Evolutionary conservation across 2,329 filamentous ascomycete species (phyloP).

Genomic region (Pezicula carpinea): DNA sequence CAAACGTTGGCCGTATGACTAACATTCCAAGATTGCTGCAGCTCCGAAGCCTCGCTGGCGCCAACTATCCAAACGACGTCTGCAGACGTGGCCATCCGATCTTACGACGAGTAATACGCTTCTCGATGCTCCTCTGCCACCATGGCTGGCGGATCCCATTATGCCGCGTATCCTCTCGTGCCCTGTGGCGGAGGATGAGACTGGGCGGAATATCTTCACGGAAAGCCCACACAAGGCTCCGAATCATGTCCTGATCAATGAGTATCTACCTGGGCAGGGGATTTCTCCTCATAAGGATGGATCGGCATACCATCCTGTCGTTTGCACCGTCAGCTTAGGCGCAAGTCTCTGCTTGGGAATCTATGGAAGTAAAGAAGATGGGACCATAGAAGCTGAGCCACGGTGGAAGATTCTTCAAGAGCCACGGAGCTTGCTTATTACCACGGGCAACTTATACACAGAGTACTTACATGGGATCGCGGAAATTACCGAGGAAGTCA

Average conservation of each 20-base stretch:
- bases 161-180: slow-evolving; percentile 55
- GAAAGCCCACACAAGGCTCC: slow-evolving; percentile 69
- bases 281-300: slow-evolving; percentile 98
- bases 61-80: slow-evolving; percentile 76
- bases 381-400: slow-evolving; percentile 48
- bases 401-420: slow-evolving; percentile 70
- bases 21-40: slow-evolving; percentile 41
- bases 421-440: slow-evolving; percentile 74
- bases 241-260: slow-evolving; percentile 92
- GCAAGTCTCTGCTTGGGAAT: slow-evolving; percentile 74
- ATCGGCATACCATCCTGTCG: slow-evolving; percentile 76
- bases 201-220: slow-evolving; percentile 44
- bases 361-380: slow-evolving; percentile 57
- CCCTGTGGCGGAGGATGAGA: slow-evolving; percentile 29
- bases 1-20: slow-evolving; percentile 1
- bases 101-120: slow-evolving; percentile 72
- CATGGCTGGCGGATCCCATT: slow-evolving; percentile 70
- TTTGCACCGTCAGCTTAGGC: slow-evolving; percentile 86
- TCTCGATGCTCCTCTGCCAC: slow-evolving; percentile 67
- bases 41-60: slow-evolving; percentile 80
- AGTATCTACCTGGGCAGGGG: slow-evolving; percentile 82
- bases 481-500: slow-evolving; percentile 59
- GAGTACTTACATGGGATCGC: slow-evolving; percentile 72
- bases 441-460: slow-evolving; percentile 62
- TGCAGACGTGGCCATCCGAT: slow-evolving; percentile 86